Percentiles rank a stretch among this genome's conserved stretches.
These are phyloP conservation scores for Albifimbria verrucaria DNA, from an alignment of 2,329 filamentous ascomycete genomes.

Conservation along the genomic window DNA sequence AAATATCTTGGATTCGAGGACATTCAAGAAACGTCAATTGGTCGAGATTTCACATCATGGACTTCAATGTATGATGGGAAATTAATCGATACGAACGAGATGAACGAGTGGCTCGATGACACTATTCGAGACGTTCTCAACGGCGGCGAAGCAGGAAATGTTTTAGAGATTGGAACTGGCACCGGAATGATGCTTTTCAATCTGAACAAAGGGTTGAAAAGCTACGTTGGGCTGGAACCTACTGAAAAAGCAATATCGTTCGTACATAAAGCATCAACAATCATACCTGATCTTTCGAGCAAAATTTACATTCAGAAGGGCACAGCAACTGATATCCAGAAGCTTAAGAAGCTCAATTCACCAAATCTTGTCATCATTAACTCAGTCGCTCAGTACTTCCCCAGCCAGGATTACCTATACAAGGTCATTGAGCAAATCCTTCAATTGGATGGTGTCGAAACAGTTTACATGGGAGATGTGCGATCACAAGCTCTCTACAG, in stretches of 20 bases:
- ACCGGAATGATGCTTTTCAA: constrained; percentile 30
- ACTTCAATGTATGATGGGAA: constrained; percentile 27
- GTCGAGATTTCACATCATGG: constrained; percentile 27
- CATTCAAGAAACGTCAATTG: constrained; percentile 10
- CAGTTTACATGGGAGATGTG: constrained; percentile 17
- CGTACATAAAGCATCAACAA: constrained; percentile 10
- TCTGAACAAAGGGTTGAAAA: constrained; percentile 11
- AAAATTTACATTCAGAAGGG: constrained; percentile 14
- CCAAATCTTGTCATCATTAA: constrained; percentile 20
- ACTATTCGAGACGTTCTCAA: constrained; percentile 18
- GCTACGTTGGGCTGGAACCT: constrained; percentile 25
- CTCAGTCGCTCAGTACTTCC: constrained; percentile 25
- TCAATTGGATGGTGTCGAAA: not conserved
- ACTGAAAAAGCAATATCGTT: constrained; percentile 17
- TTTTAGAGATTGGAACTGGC: constrained; percentile 27
- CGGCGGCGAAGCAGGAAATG: constrained; percentile 6
- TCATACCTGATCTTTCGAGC: constrained; percentile 4
- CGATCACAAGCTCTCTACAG: constrained; percentile 12
- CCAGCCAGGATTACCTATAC: constrained; percentile 19
- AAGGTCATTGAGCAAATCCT: constrained; percentile 12
- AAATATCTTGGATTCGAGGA: constrained; percentile 12
- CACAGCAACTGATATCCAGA: constrained; percentile 15
- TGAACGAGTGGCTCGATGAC: constrained; percentile 29
- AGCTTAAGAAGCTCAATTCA: not conserved
- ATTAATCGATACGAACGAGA: constrained; percentile 20